Base-by-base conservation (phyloP, 495 filamentous ascomycete species). In the Gamarada debralockiae region DNA sequence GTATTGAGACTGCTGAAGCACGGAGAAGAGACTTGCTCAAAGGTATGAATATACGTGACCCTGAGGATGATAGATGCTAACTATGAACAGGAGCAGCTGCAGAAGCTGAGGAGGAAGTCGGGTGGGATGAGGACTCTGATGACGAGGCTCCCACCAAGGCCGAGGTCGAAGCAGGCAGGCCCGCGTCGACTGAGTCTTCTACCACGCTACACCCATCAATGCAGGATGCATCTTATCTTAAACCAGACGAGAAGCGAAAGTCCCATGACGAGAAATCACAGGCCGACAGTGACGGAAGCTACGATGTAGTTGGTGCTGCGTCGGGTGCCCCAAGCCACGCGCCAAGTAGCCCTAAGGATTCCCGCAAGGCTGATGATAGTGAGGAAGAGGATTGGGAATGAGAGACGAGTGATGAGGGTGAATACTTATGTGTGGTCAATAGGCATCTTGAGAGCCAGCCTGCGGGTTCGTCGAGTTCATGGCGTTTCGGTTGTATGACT, bases 1-100 rank as follows among this genome's bases (percentile, higher is more conserved):
- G 95, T 20, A 85, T 99, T 55, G 93, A 97, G 72, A 91, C 85
- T n/a, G 90, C 96, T 51, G 93, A 99, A 76, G 83, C 87, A 61
- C 82, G 90, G 71, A 76, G 93, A 66, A 83, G 86, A 63, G 93
- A 97, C 65, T 72, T 99, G 55, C 72, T 99, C 40, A 96, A 95
- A 70, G 93, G 93, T 96, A 75, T 58, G 73, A 63, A 25, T 48
- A 6, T 24, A 59, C 36, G 15, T 36, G 24, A 3, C 3, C 14
- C 18, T 15, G n/a, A 42, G 33, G 12, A 1, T n/a, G 14, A 1
- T 15, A 14, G 39, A 25, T 50, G 24, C 59, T 67, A 45, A 62
- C 55, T n/a, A 50, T 36, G 47, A 29, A 41, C 52, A 76, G 78
- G 75, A 42, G 75, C 78, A 71, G 79, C 82, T 43, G 79, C 77